Evolutionary conservation across 2,329 filamentous ascomycete species (phyloP), one percentile per base, ranked within the genome.

Genomic region (Pseudogymnoascus sp.): DNA sequence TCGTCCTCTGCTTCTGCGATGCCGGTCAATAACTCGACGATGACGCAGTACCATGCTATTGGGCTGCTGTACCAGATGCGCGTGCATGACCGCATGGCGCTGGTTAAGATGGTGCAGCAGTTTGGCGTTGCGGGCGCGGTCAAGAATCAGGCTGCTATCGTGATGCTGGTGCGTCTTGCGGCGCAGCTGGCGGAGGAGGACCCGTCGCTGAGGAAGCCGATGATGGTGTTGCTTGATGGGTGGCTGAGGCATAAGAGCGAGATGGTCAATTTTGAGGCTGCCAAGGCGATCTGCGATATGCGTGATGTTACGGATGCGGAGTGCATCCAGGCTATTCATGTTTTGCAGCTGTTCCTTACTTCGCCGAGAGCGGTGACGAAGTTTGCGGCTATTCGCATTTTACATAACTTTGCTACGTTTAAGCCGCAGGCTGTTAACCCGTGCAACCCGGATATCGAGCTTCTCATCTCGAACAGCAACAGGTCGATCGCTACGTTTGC

Each of bases 61-160:
- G 95, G 95, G 67, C 84, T 99, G 62, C 79, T 99, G 50, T 99
- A 98, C 77, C 93, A 98, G 78, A 98, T 98, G 91, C 89, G 95
- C 72, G 89, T 89, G 72, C 93, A 97, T 76, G 95, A 99, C 76
- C 87, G 95, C 71, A 99, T 99, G 95, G 93, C 95, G 22, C 79
- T 99, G 70, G 93, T 98, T 65, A 99, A 99, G 84, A 98, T 99
- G 95, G 93, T 99, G n/a, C 95, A 99, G 79, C 95, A 99, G 76
- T 98, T 97, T 75, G 92, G 92, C 61, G 88, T 89, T 61, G 86
- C 92, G 14, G 95, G 95, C 64, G 91, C 91, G 10, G 89, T 98
- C 66, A 98, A 97, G 86, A 97, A 90, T 77, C 92, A 95, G 19
- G 91, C 93, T 65, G 95, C 93, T 35, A 89, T 93, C 64, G 86